A percentile compares a stretch with the other conserved stretches of the same genome.
These are phyloP conservation scores for Aspergillus sclerotiicarbonarius DNA, from an alignment of 495 filamentous ascomycete genomes.

Conservation along the genomic window DNA sequence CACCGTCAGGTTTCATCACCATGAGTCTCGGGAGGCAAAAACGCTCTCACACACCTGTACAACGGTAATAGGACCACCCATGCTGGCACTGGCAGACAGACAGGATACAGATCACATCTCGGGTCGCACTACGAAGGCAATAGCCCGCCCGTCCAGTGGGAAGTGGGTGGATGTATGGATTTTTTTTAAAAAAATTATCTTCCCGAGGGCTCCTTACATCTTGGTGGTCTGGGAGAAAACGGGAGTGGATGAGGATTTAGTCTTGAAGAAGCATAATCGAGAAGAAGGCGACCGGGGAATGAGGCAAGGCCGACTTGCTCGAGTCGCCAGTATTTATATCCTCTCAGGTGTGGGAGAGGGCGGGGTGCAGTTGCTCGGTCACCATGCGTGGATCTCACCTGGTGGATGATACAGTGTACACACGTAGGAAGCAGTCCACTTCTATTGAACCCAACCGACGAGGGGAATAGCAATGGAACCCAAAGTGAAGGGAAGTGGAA, in stretches of 20 bases:
- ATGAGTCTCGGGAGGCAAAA: conserved; percentile 1
- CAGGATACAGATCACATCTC: conserved; percentile 20
- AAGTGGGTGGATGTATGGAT: not conserved
- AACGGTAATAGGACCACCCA: conserved; percentile 13
- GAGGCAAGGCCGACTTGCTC: not conserved
- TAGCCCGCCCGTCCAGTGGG: not conserved
- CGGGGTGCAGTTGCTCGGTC: not conserved
- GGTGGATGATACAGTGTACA: not conserved
- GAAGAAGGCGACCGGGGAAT: too few relatives aligned
- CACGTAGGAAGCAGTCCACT: conserved; percentile 1
- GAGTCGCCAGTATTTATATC: not conserved
- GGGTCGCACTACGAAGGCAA: conserved; percentile 15
- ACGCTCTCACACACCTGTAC: conserved; percentile 12
- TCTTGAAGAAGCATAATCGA: too few relatives aligned
- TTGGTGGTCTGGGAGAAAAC: too few relatives aligned
- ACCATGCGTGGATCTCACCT: not conserved
- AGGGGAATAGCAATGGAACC: not conserved
- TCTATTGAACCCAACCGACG: conserved; percentile 5
- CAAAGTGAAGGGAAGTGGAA: not conserved
- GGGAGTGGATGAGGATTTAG: too few relatives aligned
- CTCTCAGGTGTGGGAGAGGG: too few relatives aligned
- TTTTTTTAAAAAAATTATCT: not conserved
- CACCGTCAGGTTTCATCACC: conserved; percentile 10
- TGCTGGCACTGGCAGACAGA: conserved; percentile 4
- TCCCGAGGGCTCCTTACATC: conserved; percentile 1